Base-by-base conservation (phyloP, 2,329 filamentous ascomycete genomes). In the Myriosclerotinia duriaeana region DNA sequence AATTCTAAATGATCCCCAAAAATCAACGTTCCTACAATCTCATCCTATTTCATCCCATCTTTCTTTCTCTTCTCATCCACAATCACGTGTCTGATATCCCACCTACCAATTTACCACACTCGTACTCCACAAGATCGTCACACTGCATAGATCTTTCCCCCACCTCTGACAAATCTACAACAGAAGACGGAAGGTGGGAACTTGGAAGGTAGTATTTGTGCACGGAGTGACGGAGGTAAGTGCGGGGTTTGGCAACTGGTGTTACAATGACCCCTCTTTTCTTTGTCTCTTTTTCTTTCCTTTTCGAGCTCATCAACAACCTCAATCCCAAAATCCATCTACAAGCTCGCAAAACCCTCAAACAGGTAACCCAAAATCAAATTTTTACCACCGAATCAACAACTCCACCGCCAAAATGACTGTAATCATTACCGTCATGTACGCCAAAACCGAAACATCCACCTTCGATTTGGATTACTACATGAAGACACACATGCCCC, bases 401-500 rank as follows among this genome's bases (percentile, higher is more conserved):
- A 50, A 50, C 50, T 8, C 9, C 8, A 8, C 30, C 52, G 15
- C 30, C 61, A 64, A 46, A 38, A 64, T 64, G 62, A 20, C 62
- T 30, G 7, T 58, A 22, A 52, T 65, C 44, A 11, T 65, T 44
- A 59, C 36, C 42, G 36, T 65, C n/a, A n/a, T 65, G 6, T 65
- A 60, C 15, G 54, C 54, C 22, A 65, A 65, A 34, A 60, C 63
- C 22, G 53, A 40, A 52, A 60, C 44, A 17, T 65, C 63, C 7
- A 65, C 63, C 40, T 65, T 65, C 54, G 54, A 65, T 12, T 30
- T 60, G 17, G 44, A 52, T 17, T 60, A 65, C 26, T 55, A 53
- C 26, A 50, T 52, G 50, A 66, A 63, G 56, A 62, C 9, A 40
- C 64, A 66, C 12, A 62, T 66, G 40, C 64, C 64, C 12, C 44